phyloP scores from a whole-genome alignment of 257 asterid species.

The Solanum sejunctum region DNA sequence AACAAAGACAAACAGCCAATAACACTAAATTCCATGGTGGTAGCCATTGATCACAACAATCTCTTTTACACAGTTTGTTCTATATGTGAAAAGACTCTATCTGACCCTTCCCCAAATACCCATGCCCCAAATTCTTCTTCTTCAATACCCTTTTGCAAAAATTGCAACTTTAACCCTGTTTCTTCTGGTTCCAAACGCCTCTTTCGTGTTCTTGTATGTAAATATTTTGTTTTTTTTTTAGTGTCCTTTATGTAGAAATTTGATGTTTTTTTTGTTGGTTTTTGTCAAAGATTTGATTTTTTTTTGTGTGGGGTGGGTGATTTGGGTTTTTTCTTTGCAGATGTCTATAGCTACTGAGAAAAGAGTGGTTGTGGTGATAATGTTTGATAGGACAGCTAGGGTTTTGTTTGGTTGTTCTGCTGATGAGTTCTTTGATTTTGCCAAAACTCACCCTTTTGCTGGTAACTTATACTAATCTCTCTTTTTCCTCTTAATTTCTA shows the following conservation, averaged over 20 bases:
- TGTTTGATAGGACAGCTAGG: slow-evolving; percentile 86
- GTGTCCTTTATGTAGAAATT: background rate
- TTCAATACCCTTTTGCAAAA: slow-evolving; percentile 21
- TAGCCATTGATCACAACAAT: slow-evolving; percentile 46
- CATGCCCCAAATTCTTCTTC: background rate
- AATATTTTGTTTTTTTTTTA: background rate
- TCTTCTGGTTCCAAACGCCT: slow-evolving; percentile 52
- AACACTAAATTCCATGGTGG: slow-evolving; percentile 37
- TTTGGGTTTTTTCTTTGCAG: slow-evolving; percentile 23
- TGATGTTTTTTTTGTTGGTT: background rate
- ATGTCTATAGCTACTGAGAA: slow-evolving; percentile 70
- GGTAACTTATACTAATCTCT: slow-evolving; percentile 19
- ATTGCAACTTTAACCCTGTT: slow-evolving; percentile 36
- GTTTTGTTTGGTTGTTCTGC: slow-evolving; percentile 89
- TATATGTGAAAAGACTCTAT: slow-evolving; percentile 51
- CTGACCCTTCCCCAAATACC: slow-evolving; percentile 17
- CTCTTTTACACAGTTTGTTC: slow-evolving; percentile 60
- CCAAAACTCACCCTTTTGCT: slow-evolving; percentile 58
- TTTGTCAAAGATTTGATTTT: background rate
- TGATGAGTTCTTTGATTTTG: slow-evolving; percentile 68
- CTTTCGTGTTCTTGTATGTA: slow-evolving; percentile 69
- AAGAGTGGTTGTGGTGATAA: slow-evolving; percentile 54
- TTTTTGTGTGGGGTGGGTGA: background rate
- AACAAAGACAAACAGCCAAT: slow-evolving; percentile 31
- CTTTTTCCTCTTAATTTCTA: background rate